Conservation (phyloP, 2,329 filamentous ascomycete species). For the Trichoderma harzianum region DNA sequence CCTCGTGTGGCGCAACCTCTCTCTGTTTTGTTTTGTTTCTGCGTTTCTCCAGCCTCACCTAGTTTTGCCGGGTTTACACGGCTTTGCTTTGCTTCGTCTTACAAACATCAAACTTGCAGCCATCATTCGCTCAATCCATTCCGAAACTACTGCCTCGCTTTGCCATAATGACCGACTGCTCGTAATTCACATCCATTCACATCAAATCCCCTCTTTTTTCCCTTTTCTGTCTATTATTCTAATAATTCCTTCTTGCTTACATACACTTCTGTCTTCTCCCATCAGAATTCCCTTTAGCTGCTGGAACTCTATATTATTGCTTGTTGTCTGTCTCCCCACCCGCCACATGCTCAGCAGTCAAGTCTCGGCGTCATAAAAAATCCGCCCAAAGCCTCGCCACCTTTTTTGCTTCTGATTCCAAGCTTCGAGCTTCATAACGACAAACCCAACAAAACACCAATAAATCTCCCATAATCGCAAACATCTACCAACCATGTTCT, state of each 20-base stretch:
- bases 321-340: background rate
- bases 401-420: background rate
- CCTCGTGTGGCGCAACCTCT: constrained; percentile 8
- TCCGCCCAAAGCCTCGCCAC: background rate
- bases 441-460: background rate
- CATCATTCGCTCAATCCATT: background rate
- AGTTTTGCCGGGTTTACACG: background rate
- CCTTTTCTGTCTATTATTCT: background rate
- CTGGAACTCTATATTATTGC: background rate
- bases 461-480: background rate
- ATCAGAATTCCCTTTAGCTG: no score
- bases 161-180: background rate
- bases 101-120: background rate
- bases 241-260: background rate
- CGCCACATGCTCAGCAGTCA: background rate
- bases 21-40: background rate
- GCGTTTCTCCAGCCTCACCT: background rate
- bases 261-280: background rate
- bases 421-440: background rate
- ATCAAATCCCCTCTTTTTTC: background rate
- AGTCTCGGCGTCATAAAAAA: background rate
- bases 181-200: background rate
- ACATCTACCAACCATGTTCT: constrained; percentile 50
- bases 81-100: background rate
- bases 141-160: background rate